A percentile compares a stretch with the other conserved stretches of the same genome.
Conservation (phyloP, 192 early-diverging fungal genomes). For the Paraglomus occultum region DNA sequence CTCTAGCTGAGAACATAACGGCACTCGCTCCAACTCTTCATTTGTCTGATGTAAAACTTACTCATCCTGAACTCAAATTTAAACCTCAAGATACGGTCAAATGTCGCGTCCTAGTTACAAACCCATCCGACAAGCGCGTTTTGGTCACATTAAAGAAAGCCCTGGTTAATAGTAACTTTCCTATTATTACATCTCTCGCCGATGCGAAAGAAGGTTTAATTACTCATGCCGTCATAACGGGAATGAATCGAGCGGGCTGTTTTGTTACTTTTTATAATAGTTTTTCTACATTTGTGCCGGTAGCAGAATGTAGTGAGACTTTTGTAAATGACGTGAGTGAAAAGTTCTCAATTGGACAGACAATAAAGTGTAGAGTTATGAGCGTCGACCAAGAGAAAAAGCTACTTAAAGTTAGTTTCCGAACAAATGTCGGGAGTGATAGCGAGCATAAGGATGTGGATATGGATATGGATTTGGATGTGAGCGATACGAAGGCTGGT, state of each 20-base stretch:
- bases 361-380: conserved; percentile 75
- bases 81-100: conserved; percentile 69
- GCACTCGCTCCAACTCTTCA: conserved; percentile 76
- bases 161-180: conserved; percentile 69
- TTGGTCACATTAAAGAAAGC: conserved; percentile 71
- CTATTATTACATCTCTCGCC: conserved; percentile 59
- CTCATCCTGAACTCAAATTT: conserved; percentile 67
- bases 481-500: conserved; percentile 8
- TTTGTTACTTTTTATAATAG: conserved; percentile 80
- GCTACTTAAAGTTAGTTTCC: conserved; percentile 53
- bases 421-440: conserved; percentile 20
- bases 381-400: conserved; percentile 53
- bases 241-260: conserved; percentile 62
- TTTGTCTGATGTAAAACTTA: conserved; percentile 71
- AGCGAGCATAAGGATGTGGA: no score
- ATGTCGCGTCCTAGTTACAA: conserved; percentile 67
- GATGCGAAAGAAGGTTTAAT: conserved; percentile 59
- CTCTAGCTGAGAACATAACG: conserved; percentile 54
- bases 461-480: not conserved
- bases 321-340: conserved; percentile 47
- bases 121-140: conserved; percentile 57
- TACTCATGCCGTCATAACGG: conserved; percentile 62
- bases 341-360: conserved; percentile 61
- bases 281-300: conserved; percentile 67
- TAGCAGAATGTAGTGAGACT: conserved; percentile 53